phyloP scores from a whole-genome alignment of 2,329 filamentous ascomycete species.

The Fusarium siculi region DNA sequence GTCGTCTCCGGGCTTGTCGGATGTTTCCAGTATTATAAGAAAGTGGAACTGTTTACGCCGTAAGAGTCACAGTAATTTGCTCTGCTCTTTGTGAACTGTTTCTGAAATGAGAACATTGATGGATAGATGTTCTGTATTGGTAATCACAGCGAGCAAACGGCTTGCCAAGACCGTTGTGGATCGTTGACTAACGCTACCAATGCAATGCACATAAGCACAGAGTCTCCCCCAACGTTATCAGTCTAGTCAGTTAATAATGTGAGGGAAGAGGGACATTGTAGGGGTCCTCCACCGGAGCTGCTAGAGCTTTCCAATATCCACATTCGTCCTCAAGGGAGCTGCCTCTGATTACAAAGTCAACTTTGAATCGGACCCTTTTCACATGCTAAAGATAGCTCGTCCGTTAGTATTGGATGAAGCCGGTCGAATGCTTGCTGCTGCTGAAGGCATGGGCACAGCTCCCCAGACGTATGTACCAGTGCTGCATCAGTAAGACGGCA shows the following conservation, averaged over 20 bases:
- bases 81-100: neutral
- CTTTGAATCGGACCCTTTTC: neutral
- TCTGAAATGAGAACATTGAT: constrained; percentile 6
- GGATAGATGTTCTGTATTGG: constrained; percentile 7
- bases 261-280: neutral
- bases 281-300: neutral
- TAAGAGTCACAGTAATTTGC: constrained; percentile 11
- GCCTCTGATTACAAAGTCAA: neutral
- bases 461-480: too few relatives aligned
- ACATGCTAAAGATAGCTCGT: neutral
- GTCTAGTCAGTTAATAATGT: constrained; percentile 1
- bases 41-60: constrained; percentile 8
- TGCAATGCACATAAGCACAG: constrained; percentile 20
- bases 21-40: neutral
- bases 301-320: neutral
- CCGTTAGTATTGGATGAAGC: neutral
- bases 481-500: too few relatives aligned
- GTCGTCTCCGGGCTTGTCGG: neutral
- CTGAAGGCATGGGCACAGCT: neutral
- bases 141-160: constrained; percentile 2
- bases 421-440: neutral
- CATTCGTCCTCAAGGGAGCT: neutral
- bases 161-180: constrained; percentile 1
- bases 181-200: neutral
- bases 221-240: constrained; percentile 20